Evolutionary conservation across 345 rosid species (phyloP).

Genomic region (Combretum micranthum): DNA sequence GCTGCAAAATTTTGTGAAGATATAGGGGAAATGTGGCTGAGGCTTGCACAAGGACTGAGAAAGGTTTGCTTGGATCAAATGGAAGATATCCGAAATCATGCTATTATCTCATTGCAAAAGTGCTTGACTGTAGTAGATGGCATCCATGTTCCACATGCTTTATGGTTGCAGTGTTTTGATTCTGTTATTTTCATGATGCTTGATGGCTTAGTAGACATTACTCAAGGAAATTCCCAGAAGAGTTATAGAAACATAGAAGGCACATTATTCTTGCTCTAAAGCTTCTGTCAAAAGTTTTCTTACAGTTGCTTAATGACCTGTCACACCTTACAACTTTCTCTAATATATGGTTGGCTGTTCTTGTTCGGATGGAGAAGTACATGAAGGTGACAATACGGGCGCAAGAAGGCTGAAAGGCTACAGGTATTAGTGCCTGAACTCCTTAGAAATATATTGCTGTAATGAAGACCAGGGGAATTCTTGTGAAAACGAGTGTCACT

Average conservation of each 20-base stretch:
- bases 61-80: constrained; percentile 99
- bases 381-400: constrained; percentile 78
- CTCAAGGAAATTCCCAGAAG: constrained; percentile 84
- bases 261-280: constrained; percentile 64
- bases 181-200: constrained; percentile 85
- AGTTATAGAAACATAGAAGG: constrained; percentile 96
- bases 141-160: constrained; percentile 53
- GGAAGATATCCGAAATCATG: constrained; percentile 92
- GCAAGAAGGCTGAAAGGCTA: constrained; percentile 88
- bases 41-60: constrained; percentile 87
- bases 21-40: constrained; percentile 94
- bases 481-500: constrained; percentile 70
- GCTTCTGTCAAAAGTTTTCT: constrained; percentile 71
- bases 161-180: constrained; percentile 90
- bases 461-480: constrained; percentile 81
- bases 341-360: constrained; percentile 90
- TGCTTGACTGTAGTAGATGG: constrained; percentile 81
- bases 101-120: constrained; percentile 73
- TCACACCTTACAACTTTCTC: constrained; percentile 76
- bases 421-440: constrained; percentile 82
- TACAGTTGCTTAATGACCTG: constrained; percentile 64
- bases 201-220: constrained; percentile 86
- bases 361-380: constrained; percentile 86
- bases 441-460: constrained; percentile 73
- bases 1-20: constrained; percentile 63